Conservation (phyloP, 179 eudicot genomes). For the Silene coronaria region DNA sequence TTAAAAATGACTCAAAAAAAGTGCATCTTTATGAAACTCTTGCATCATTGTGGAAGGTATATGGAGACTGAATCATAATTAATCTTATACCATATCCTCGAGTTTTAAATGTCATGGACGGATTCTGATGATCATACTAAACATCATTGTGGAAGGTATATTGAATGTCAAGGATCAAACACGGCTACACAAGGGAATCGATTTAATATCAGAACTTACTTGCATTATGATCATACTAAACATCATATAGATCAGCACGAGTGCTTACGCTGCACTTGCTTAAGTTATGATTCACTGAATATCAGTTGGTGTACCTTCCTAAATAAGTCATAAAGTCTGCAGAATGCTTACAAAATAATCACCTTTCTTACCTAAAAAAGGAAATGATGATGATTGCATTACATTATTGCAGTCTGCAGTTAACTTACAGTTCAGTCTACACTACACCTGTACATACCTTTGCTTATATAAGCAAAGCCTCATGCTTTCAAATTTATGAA, state of each 20-base stretch:
- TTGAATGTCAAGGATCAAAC: too few species aligned
- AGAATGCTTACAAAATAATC: slow-evolving; percentile 13
- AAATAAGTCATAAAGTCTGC: not conserved
- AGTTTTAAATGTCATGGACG: too few species aligned
- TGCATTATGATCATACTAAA: not conserved
- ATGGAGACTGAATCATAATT: not conserved
- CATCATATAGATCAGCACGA: not conserved
- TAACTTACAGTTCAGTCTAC: not conserved
- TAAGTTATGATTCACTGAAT: not conserved
- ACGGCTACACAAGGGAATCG: too few species aligned
- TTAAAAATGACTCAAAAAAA: slow-evolving; percentile 15
- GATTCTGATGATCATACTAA: too few species aligned
- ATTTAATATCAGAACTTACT: too few species aligned
- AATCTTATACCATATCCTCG: not conserved
- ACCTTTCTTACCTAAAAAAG: slow-evolving; percentile 17
- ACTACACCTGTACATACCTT: not conserved
- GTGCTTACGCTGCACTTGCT: not conserved
- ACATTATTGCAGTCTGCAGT: not conserved
- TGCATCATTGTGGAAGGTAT: slow-evolving; percentile 2
- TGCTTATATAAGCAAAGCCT: slow-evolving; percentile 3
- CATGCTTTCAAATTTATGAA: not conserved
- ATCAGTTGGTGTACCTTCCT: slow-evolving; percentile 7
- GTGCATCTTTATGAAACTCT: slow-evolving; percentile 7
- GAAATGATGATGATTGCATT: slow-evolving; percentile 8
- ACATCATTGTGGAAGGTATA: too few species aligned